Percentiles rank a stretch among this genome's conserved stretches.
Conservation (phyloP, 371 early-diverging fungal genomes). For the Mucor piriformis region DNA sequence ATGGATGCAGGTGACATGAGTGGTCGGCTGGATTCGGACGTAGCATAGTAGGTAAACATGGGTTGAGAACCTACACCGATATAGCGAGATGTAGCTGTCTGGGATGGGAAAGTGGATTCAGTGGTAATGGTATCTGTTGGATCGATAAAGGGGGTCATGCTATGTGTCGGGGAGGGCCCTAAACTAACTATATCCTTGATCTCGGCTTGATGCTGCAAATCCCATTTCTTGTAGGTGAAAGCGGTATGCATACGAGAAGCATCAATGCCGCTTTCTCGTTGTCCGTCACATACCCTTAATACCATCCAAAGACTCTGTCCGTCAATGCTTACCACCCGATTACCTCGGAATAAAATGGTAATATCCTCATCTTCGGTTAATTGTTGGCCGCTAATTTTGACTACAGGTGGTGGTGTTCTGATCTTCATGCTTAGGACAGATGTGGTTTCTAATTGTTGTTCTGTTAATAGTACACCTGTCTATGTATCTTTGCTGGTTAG, state of each 20-base stretch:
- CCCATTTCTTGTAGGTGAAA: conserved; percentile 66
- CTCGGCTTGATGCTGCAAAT: conserved; percentile 55
- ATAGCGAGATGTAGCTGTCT: conserved; percentile 56
- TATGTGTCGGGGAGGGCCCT: conserved; percentile 36
- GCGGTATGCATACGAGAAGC: conserved; percentile 53
- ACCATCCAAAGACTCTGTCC: conserved; percentile 68
- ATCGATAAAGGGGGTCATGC: conserved; percentile 14
- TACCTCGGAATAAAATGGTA: conserved; percentile 55
- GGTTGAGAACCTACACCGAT: conserved; percentile 63
- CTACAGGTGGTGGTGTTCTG: conserved; percentile 49
- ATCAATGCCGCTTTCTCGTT: conserved; percentile 40
- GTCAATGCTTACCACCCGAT: conserved; percentile 60
- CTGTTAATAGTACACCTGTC: conserved; percentile 56
- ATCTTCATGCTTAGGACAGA: conserved; percentile 55
- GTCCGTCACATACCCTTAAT: conserved; percentile 56
- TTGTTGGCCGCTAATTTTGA: conserved; percentile 26
- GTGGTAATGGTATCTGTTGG: conserved; percentile 8
- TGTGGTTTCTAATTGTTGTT: conserved; percentile 59
- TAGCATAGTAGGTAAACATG: conserved; percentile 63
- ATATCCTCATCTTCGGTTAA: conserved; percentile 63
- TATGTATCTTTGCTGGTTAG: conserved; percentile 21
- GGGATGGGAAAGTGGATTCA: conserved; percentile 17
- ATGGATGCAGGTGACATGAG: conserved; percentile 62
- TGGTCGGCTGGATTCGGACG: conserved; percentile 55
- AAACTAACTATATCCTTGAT: conserved; percentile 56